Conservation (phyloP, 1,284 basidiomycete genomes). For the Malassezia cuniculi region DNA sequence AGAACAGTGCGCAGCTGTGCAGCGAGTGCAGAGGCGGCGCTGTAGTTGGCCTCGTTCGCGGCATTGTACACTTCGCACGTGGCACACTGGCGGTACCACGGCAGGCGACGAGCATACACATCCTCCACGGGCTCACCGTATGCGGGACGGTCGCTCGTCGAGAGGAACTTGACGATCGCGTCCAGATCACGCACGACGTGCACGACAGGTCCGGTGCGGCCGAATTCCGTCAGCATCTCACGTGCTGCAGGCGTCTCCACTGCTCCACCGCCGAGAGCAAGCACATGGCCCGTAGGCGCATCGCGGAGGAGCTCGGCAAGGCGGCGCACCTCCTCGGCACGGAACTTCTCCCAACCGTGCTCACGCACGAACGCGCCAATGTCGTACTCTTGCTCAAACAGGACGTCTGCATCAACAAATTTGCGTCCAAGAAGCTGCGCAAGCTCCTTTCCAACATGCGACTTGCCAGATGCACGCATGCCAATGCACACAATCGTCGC, state of each 20-base stretch:
- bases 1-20: slow-evolving; percentile 6
- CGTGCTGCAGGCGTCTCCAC: slow-evolving; percentile 62
- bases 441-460: slow-evolving; percentile 69
- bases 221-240: slow-evolving; percentile 58
- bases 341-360: slow-evolving; percentile 67
- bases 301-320: slow-evolving; percentile 43
- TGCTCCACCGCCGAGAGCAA: slow-evolving; percentile 84
- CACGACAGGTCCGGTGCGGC: slow-evolving; percentile 55
- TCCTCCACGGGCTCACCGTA: slow-evolving; percentile 61
- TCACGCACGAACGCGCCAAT: slow-evolving; percentile 60
- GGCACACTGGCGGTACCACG: slow-evolving; percentile 77
- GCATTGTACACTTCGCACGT: slow-evolving; percentile 52
- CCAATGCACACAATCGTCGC: slow-evolving; percentile 75
- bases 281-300: slow-evolving; percentile 46
- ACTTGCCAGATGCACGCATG: slow-evolving; percentile 95
- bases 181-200: slow-evolving; percentile 60
- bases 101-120: slow-evolving; percentile 68
- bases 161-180: slow-evolving; percentile 65
- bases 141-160: slow-evolving; percentile 65
- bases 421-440: slow-evolving; percentile 62
- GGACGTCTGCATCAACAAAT: slow-evolving; percentile 75
- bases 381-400: slow-evolving; percentile 57
- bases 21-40: not conserved
- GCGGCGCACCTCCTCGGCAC: slow-evolving; percentile 47
- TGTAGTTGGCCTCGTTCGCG: slow-evolving; percentile 1